Evolutionary conservation across 2,329 filamentous ascomycete species (phyloP).

Genomic region (Sporothrix mexicana): DNA sequence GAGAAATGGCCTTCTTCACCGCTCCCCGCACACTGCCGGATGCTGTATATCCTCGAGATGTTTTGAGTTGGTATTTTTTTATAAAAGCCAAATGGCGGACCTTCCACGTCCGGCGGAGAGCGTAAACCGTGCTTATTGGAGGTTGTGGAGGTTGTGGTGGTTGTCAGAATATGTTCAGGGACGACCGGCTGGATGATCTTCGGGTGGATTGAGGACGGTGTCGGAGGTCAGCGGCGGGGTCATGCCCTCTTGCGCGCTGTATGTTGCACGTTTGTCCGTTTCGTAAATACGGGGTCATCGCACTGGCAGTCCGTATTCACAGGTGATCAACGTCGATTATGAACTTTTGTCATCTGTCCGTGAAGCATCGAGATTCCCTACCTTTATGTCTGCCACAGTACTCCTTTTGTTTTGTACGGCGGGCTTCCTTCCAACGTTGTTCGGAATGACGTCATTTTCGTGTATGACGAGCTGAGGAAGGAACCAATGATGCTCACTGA

Average conservation of each 20-base stretch:
- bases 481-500: not conserved
- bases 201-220: conserved; percentile 1
- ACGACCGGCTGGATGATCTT: conserved; percentile 21
- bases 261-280: not conserved
- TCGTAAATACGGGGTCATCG: conserved; percentile 7
- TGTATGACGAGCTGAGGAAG: not conserved
- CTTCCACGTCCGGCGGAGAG: not conserved
- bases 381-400: not conserved
- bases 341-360: not conserved
- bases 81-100: not conserved
- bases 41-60: not conserved
- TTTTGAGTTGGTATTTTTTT: not conserved
- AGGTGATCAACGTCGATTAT: not conserved
- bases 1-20: not conserved
- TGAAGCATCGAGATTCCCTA: not conserved
- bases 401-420: not conserved
- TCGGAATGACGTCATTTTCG: not conserved
- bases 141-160: not conserved
- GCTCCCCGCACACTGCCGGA: conserved; percentile 13
- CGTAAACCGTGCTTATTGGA: not conserved
- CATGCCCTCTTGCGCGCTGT: not conserved
- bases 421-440: not conserved
- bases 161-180: not conserved
- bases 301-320: not conserved
- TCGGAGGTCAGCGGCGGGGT: not conserved